Evolutionary conservation across 2,329 filamentous ascomycete species (phyloP).

Genomic region (Aspergillus viridinutans): DNA sequence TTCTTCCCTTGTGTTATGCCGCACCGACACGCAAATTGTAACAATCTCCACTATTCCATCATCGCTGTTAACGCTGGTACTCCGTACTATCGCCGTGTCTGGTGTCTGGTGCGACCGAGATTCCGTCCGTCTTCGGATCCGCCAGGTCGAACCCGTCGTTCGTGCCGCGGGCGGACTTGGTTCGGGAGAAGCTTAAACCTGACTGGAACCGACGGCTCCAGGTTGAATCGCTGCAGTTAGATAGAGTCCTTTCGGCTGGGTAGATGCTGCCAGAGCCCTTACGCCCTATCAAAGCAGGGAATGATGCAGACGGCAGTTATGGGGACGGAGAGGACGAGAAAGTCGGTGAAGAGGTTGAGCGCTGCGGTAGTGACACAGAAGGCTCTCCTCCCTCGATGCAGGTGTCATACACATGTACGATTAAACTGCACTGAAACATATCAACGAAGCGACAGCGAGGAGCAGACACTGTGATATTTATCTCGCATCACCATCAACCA

Average conservation of each 20-base stretch:
- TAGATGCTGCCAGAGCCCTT: constrained; percentile 2
- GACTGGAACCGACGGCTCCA: constrained; percentile 1
- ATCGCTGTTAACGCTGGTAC: constrained; percentile 11
- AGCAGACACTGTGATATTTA: constrained; percentile 8
- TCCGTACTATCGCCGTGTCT: constrained; percentile 7
- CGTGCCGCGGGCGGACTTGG: constrained; percentile 3
- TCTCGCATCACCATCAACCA: background rate
- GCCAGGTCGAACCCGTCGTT: constrained; percentile 18
- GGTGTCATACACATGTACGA: constrained; percentile 21
- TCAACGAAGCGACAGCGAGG: constrained; percentile 23
- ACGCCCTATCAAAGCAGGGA: constrained; percentile 26
- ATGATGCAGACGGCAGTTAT: constrained; percentile 29
- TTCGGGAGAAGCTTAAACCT: constrained; percentile 1
- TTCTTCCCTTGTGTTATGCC: constrained; percentile 6
- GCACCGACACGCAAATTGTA: constrained; percentile 17
- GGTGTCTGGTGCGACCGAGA: background rate
- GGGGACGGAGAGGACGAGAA: constrained; percentile 28
- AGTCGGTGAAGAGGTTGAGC: constrained; percentile 28
- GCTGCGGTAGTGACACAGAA: constrained; percentile 27
- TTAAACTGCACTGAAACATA: constrained; percentile 29
- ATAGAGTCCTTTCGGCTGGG: background rate
- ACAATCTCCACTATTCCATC: constrained; percentile 15
- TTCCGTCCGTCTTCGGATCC: constrained; percentile 8
- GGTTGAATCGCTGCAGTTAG: background rate
- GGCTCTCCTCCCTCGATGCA: constrained; percentile 16